Conservation (phyloP, 352 stramenopile genomes). For the Sclerospora graminicola region DNA sequence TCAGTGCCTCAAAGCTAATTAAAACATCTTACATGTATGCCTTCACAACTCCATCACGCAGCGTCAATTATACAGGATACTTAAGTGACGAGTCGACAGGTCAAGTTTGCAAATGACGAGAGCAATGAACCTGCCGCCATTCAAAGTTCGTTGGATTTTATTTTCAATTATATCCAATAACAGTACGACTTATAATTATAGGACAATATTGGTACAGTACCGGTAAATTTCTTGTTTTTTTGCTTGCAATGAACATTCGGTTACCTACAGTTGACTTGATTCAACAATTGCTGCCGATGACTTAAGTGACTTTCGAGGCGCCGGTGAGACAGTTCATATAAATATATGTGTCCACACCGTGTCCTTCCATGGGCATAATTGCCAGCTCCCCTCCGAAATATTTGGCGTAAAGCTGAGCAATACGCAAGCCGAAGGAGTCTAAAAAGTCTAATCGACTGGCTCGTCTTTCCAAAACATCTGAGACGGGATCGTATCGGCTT, state of each 20-base stretch:
- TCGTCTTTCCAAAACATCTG: conserved; percentile 54
- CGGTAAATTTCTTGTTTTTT: too few relatives aligned
- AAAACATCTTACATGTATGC: conserved; percentile 15
- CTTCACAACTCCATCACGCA: conserved; percentile 14
- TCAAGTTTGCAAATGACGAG: too few relatives aligned
- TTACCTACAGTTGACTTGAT: too few relatives aligned
- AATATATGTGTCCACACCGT: conserved; percentile 93
- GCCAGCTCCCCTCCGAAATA: conserved; percentile 98
- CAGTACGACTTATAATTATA: too few relatives aligned
- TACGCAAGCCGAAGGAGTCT: conserved; percentile 87
- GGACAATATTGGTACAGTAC: too few relatives aligned
- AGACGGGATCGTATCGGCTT: conserved; percentile 56
- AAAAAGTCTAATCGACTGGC: conserved; percentile 56
- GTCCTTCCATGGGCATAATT: conserved; percentile 99
- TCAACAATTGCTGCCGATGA: too few relatives aligned
- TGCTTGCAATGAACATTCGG: too few relatives aligned
- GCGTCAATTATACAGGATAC: not conserved
- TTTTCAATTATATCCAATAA: too few relatives aligned
- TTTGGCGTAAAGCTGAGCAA: conserved; percentile 88
- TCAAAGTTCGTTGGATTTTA: too few relatives aligned
- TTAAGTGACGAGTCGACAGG: too few relatives aligned
- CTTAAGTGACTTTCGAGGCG: conserved; percentile 64
- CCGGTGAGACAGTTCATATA: conserved; percentile 80
- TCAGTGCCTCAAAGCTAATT: conserved; percentile 20
- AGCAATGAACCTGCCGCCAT: too few relatives aligned